Evolutionary conservation across 2,329 filamentous ascomycete species (phyloP), one percentile per base, ranked within the genome.

Genomic region (Myriosclerotinia curreyana): DNA sequence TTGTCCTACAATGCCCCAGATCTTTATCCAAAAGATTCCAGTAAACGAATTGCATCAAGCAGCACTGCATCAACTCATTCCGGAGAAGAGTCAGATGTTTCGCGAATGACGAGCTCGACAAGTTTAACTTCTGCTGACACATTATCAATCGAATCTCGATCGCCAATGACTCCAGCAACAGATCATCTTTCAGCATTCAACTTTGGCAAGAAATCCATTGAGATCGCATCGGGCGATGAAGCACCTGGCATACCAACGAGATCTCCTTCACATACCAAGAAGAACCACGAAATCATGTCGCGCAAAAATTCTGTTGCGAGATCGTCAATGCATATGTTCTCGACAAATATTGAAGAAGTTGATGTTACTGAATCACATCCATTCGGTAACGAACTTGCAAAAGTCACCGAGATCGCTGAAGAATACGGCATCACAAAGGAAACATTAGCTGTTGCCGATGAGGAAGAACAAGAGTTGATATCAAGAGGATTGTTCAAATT

Each of bases 1-100:
- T 87, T 97, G 62, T 92, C 92, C 9, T 96, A 96, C 82, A 94
- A 94, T 74, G 93, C 95, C 12, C 94, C 94, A 59, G 90, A 97
- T 74, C 87, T 97, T 67, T 79, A 80, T 52, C 76, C 73, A 58
- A 51, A 52, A 34, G 38, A 60, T 42, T 46, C 28, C 20, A 38
- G 49, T 46, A 42, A 40, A 31, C 51, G 60, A 46, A 48, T 44
- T 1, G 31, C 46, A 7, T 55, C 60, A 6, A 69, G 65, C 53
- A 68, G 55, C 48, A 66, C 66, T 31, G 59, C 68, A 11, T 69
- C 69, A 20, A 65, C 64, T n/a, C 69, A 68, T 3, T 78, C 88
- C 4, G 86, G 86, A 50, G 87, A 90, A 65, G 90, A 94, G 68
- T 92, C 88, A 5, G 90, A 94, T 70, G 81, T 80, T 71, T 84